These are phyloP conservation scores for Moricandia moricandioides DNA, from an alignment of 345 rosid species.

Conservation along the genomic window DNA sequence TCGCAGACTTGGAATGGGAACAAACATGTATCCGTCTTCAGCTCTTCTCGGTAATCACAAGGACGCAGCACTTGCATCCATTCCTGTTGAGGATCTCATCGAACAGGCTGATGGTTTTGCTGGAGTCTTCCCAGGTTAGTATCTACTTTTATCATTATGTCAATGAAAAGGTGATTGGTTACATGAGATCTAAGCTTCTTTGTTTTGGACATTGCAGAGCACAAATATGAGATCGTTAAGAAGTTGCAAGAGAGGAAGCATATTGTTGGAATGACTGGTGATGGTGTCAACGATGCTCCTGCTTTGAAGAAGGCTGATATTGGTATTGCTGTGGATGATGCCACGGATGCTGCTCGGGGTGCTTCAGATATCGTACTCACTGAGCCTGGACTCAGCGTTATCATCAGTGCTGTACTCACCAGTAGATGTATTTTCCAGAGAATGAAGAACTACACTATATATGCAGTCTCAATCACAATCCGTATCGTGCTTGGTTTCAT, in stretches of 20 bases:
- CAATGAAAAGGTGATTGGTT: too few species aligned
- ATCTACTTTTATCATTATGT: not conserved
- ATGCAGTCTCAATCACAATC: constrained; percentile 83
- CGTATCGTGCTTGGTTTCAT: constrained; percentile 90
- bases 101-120: constrained; percentile 99
- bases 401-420: constrained; percentile 91
- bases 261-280: too few species aligned
- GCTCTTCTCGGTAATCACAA: constrained; percentile 91
- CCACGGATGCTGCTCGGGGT: constrained; percentile 94
- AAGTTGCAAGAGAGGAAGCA: too few species aligned
- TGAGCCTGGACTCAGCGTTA: constrained; percentile 94
- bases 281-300: not conserved
- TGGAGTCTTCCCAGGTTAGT: constrained; percentile 88
- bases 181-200: not conserved
- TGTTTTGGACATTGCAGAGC: too few species aligned
- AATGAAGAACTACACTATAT: constrained; percentile 95
- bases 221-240: too few species aligned
- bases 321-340: constrained; percentile 97
- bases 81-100: constrained; percentile 90
- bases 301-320: constrained; percentile 96
- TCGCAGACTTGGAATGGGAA: constrained; percentile 98
- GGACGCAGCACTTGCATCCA: constrained; percentile 71
- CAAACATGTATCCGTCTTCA: constrained; percentile 98
- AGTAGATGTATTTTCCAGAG: constrained; percentile 96
- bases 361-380: constrained; percentile 98